These are phyloP conservation scores for Colletotrichum zoysiae DNA, from an alignment of 2,329 filamentous ascomycete species.

Conservation along the genomic window DNA sequence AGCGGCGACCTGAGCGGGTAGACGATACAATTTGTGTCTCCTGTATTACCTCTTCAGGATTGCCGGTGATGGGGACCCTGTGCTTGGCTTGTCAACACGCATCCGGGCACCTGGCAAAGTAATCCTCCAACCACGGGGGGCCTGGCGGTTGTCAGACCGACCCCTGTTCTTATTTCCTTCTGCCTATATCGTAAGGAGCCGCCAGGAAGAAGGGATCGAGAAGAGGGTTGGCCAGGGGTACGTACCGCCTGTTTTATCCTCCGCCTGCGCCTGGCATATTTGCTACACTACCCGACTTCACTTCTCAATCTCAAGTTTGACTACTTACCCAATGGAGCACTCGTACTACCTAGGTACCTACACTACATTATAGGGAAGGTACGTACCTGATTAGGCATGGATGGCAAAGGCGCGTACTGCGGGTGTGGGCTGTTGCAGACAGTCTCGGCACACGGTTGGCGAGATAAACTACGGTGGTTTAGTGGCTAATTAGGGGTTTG, in stretches of 20 bases:
- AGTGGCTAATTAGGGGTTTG: neutral
- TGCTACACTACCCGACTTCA: neutral
- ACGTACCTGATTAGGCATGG: neutral
- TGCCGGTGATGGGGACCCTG: constrained; percentile 1
- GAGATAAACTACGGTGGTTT: neutral
- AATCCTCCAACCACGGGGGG: constrained; percentile 6
- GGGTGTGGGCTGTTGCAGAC: constrained; percentile 3
- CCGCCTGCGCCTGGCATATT: constrained; percentile 8
- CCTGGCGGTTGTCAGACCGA: constrained; percentile 12
- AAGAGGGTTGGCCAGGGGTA: neutral
- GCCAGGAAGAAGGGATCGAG: constrained; percentile 9
- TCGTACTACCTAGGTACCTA: too few relatives aligned
- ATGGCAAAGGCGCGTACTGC: constrained; percentile 20
- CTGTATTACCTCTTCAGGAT: constrained; percentile 4
- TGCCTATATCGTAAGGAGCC: neutral
- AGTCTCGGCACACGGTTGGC: neutral
- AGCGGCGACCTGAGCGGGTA: constrained; percentile 18
- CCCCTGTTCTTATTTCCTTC: constrained; percentile 3
- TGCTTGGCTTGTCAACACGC: constrained; percentile 7
- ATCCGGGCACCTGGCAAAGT: constrained; percentile 2
- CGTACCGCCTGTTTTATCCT: constrained; percentile 23
- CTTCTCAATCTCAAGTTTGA: neutral
- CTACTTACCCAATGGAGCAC: neutral
- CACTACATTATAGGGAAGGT: neutral
- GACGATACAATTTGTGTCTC: constrained; percentile 21